phyloP scores from a whole-genome alignment of 495 filamentous ascomycete genomes.

The Lophiostoma macrostomum region DNA sequence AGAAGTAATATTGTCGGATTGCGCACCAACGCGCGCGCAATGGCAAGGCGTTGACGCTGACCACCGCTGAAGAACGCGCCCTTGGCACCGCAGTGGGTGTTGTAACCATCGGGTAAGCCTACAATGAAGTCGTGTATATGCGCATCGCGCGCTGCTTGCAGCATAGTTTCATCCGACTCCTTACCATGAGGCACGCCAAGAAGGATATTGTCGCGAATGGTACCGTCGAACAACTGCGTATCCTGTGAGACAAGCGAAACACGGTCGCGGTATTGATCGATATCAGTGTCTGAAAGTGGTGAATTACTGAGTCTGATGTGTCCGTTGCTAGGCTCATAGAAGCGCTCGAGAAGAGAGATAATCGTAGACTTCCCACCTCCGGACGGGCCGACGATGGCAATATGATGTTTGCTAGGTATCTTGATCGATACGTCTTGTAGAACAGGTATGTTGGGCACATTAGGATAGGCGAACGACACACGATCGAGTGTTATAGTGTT shows the following conservation, averaged over 20 bases:
- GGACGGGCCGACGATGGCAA: conserved; percentile 34
- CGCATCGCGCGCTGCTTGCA: conserved; percentile 75
- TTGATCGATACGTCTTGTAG: conserved; percentile 20
- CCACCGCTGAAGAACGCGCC: conserved; percentile 40
- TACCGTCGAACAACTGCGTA: conserved; percentile 80
- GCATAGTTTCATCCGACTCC: conserved; percentile 63
- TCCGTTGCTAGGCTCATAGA: conserved; percentile 32
- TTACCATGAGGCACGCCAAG: conserved; percentile 55
- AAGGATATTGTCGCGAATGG: conserved; percentile 71
- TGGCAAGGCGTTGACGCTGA: conserved; percentile 43
- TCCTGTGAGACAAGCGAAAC: conserved; percentile 81
- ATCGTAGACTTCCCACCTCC: conserved; percentile 36
- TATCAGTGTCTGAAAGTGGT: neutral
- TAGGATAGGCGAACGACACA: conserved; percentile 67
- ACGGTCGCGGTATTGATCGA: conserved; percentile 58
- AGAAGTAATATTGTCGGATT: conserved; percentile 76
- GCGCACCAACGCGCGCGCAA: conserved; percentile 52
- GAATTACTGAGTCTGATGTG: conserved; percentile 22
- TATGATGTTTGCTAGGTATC: conserved; percentile 22
- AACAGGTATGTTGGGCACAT: conserved; percentile 43
- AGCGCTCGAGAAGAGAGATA: conserved; percentile 33
- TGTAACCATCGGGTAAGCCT: conserved; percentile 54
- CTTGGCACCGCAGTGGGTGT: conserved; percentile 56
- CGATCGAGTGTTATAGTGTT: conserved; percentile 51
- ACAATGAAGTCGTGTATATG: conserved; percentile 89